phyloP scores from a whole-genome alignment of 2,329 filamentous ascomycete species.

The Pseudonectria buxi region DNA sequence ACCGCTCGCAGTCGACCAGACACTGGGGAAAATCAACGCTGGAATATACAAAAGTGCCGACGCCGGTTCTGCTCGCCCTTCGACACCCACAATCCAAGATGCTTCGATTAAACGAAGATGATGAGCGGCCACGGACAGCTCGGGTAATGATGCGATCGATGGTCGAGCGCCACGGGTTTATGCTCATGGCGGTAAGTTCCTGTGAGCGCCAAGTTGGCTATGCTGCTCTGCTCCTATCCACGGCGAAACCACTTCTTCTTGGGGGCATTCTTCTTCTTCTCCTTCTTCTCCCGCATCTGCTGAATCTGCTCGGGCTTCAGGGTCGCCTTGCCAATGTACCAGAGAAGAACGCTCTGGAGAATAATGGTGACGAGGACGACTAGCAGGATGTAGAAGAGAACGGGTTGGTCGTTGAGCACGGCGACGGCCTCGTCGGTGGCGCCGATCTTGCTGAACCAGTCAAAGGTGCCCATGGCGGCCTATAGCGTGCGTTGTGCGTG shows the following conservation, averaged over 20 bases:
- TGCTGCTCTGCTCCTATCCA: too few relatives aligned
- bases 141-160: too few relatives aligned
- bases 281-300: slow-evolving; percentile 39
- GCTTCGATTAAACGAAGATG: too few relatives aligned
- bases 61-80: too few relatives aligned
- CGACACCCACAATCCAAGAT: too few relatives aligned
- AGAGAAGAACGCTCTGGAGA: slow-evolving; percentile 41
- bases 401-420: slow-evolving; percentile 54
- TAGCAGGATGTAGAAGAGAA: slow-evolving; percentile 51
- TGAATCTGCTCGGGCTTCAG: slow-evolving; percentile 55
- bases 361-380: slow-evolving; percentile 45
- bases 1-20: too few relatives aligned
- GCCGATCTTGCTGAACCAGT: slow-evolving; percentile 50
- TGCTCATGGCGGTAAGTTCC: too few relatives aligned
- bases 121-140: too few relatives aligned
- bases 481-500: not conserved
- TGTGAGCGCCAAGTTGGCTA: too few relatives aligned
- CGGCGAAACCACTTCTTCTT: slow-evolving; percentile 7
- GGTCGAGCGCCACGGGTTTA: too few relatives aligned
- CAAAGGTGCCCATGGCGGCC: slow-evolving; percentile 43
- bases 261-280: slow-evolving; percentile 31
- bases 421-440: slow-evolving; percentile 52
- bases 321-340: slow-evolving; percentile 55
- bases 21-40: too few relatives aligned
- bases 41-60: too few relatives aligned